These are phyloP conservation scores for Capsella rubella DNA, from an alignment of 441 rosid genomes.

Conservation along the genomic window DNA sequence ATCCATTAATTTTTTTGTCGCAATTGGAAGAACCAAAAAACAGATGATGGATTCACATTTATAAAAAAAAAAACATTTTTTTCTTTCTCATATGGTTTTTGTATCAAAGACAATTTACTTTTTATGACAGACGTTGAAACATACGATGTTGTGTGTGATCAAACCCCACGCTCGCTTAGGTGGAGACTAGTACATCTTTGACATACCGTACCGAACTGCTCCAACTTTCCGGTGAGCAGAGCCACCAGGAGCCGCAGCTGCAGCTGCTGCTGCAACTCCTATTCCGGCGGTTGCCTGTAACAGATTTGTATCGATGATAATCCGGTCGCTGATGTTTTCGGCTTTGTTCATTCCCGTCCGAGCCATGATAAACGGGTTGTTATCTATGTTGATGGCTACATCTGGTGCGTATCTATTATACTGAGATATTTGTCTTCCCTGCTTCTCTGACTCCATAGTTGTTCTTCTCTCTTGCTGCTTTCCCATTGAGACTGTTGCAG, in stretches of 20 bases:
- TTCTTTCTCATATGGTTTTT: slow-evolving; percentile 13
- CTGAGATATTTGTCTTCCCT: slow-evolving; percentile 63
- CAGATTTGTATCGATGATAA: slow-evolving; percentile 64
- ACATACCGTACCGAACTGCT: slow-evolving; percentile 69
- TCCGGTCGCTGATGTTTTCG: slow-evolving; percentile 61
- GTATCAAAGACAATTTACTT: slow-evolving; percentile 24
- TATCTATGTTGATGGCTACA: slow-evolving; percentile 78
- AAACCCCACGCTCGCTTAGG: neutral
- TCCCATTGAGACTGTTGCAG: slow-evolving; percentile 54
- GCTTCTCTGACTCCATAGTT: slow-evolving; percentile 56
- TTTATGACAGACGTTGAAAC: slow-evolving; percentile 34
- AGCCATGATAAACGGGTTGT: slow-evolving; percentile 82
- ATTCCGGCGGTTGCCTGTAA: slow-evolving; percentile 72
- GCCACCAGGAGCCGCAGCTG: slow-evolving; percentile 48
- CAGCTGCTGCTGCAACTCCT: slow-evolving; percentile 54
- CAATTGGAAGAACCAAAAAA: slow-evolving; percentile 2
- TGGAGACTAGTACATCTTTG: slow-evolving; percentile 67
- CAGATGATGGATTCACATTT: slow-evolving; percentile 24
- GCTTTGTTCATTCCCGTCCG: slow-evolving; percentile 63
- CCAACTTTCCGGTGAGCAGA: slow-evolving; percentile 73
- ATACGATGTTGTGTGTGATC: slow-evolving; percentile 28
- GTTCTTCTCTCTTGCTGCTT: slow-evolving; percentile 70
- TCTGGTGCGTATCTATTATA: slow-evolving; percentile 70
- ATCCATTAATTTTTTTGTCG: slow-evolving; percentile 33
- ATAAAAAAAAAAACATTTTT: neutral